A percentile compares a stretch with the other conserved stretches of the same genome.
Evolutionary conservation across 2,329 filamentous ascomycete species (phyloP).

Genomic region (Cercospora zeina): DNA sequence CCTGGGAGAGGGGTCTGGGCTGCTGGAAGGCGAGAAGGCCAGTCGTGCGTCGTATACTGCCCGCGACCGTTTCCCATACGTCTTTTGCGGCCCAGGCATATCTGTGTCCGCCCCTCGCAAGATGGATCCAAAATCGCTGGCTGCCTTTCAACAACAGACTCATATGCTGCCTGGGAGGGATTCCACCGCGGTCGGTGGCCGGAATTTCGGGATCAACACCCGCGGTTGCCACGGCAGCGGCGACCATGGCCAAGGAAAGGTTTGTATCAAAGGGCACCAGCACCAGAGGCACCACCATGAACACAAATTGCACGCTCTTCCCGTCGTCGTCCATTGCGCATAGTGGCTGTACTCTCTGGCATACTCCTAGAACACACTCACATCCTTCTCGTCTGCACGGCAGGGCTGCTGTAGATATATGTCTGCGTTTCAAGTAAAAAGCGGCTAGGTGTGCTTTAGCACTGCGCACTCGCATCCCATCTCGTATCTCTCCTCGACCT

Average conservation of each 20-base stretch:
- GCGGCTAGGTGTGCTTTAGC: background rate
- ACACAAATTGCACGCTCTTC: conserved; percentile 12
- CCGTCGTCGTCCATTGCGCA: conserved; percentile 3
- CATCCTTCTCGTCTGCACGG: background rate
- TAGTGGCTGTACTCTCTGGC: background rate
- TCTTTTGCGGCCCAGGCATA: conserved; percentile 38
- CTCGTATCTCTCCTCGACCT: background rate
- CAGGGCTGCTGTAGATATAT: background rate
- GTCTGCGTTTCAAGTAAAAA: conserved; percentile 12
- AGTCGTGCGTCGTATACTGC: conserved; percentile 32
- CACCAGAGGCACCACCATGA: conserved; percentile 13
- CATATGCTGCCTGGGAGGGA: background rate
- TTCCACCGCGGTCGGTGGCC: background rate
- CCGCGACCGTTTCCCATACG: conserved; percentile 44
- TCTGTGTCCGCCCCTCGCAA: background rate
- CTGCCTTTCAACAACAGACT: background rate
- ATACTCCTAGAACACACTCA: background rate
- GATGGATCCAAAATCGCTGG: background rate
- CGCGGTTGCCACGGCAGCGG: background rate
- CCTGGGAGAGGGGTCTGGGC: conserved; percentile 28
- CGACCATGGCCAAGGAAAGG: background rate
- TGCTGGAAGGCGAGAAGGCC: conserved; percentile 28
- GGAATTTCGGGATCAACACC: conserved; percentile 8
- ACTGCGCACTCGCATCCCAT: background rate
- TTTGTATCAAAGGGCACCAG: background rate